A percentile compares a stretch with the other conserved stretches of the same genome.
Conservation (phyloP, 805 yeast genomes). For the Saturnispora quitensis region DNA sequence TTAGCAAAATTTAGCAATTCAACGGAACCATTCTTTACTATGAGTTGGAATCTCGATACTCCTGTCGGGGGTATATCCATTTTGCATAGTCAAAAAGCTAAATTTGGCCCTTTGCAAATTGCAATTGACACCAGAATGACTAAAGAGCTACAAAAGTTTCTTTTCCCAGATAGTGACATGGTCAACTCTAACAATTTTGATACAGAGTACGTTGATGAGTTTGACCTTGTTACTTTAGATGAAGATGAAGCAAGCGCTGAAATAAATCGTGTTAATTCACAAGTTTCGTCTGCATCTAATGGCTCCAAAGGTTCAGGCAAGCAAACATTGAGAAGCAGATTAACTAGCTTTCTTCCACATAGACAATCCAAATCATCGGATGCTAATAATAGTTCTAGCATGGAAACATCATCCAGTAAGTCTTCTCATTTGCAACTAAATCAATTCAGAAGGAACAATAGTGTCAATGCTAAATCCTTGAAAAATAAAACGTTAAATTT, state of each 20-base stretch:
- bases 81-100: slow-evolving; percentile 40
- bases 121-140: slow-evolving; percentile 51
- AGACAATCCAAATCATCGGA: background rate
- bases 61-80: slow-evolving; percentile 61
- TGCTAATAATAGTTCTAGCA: background rate
- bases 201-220: slow-evolving; percentile 2
- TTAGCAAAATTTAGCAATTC: slow-evolving; percentile 31
- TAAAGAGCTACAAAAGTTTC: slow-evolving; percentile 33
- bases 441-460: background rate
- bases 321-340: background rate
- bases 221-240: background rate
- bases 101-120: slow-evolving; percentile 44
- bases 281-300: background rate
- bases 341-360: slow-evolving; percentile 1
- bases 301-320: background rate
- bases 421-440: background rate
- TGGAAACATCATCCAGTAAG: background rate
- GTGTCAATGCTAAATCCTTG: background rate
- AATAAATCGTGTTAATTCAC: background rate
- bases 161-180: slow-evolving; percentile 19
- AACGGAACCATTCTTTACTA: slow-evolving; percentile 28
- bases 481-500: background rate
- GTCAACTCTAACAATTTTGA: slow-evolving; percentile 2
- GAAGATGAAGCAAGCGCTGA: slow-evolving; percentile 5
- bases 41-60: slow-evolving; percentile 46